Evolutionary conservation across 2,329 filamentous ascomycete species (phyloP).

Genomic region (Ceratocystis variospora): DNA sequence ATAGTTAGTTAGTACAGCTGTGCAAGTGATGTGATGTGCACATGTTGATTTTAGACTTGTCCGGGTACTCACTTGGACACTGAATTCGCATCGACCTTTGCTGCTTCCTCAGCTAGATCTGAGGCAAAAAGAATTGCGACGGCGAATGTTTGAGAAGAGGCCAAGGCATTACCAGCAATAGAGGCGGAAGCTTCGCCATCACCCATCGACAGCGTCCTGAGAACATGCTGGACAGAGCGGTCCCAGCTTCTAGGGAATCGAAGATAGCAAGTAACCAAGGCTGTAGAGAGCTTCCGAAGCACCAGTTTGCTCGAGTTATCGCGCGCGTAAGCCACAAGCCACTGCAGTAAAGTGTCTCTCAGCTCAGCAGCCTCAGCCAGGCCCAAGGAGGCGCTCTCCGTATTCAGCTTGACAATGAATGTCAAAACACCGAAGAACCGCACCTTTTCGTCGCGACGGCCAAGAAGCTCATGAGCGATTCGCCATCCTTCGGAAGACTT

Average conservation of each 20-base stretch:
- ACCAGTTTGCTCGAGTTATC: slow-evolving; percentile 46
- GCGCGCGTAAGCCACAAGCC: slow-evolving; percentile 44
- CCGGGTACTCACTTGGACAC: slow-evolving; percentile 37
- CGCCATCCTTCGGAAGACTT: slow-evolving; percentile 72
- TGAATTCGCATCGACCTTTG: slow-evolving; percentile 51
- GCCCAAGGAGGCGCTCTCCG: slow-evolving; percentile 49
- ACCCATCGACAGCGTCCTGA: slow-evolving; percentile 30
- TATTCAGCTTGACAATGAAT: slow-evolving; percentile 86
- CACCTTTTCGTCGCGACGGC: slow-evolving; percentile 55
- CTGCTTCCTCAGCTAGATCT: slow-evolving; percentile 48
- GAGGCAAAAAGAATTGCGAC: slow-evolving; percentile 18
- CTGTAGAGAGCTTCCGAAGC: slow-evolving; percentile 61
- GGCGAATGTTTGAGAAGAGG: slow-evolving; percentile 8
- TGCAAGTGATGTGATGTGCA: neutral
- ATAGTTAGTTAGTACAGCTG: slow-evolving; percentile 22
- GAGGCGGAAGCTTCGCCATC: neutral
- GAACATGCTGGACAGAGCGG: slow-evolving; percentile 49
- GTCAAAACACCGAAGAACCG: slow-evolving; percentile 89
- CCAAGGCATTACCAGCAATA: neutral
- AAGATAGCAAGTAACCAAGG: slow-evolving; percentile 60
- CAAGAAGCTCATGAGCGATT: slow-evolving; percentile 62
- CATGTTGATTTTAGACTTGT: neutral
- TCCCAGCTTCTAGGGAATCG: slow-evolving; percentile 56
- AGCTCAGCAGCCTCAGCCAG: slow-evolving; percentile 45
- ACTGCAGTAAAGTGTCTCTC: slow-evolving; percentile 46